A percentile compares a stretch with the other conserved stretches of the same genome.
These are phyloP conservation scores for Trichoderma erinaceum DNA, from an alignment of 495 filamentous ascomycete genomes.

Conservation along the genomic window DNA sequence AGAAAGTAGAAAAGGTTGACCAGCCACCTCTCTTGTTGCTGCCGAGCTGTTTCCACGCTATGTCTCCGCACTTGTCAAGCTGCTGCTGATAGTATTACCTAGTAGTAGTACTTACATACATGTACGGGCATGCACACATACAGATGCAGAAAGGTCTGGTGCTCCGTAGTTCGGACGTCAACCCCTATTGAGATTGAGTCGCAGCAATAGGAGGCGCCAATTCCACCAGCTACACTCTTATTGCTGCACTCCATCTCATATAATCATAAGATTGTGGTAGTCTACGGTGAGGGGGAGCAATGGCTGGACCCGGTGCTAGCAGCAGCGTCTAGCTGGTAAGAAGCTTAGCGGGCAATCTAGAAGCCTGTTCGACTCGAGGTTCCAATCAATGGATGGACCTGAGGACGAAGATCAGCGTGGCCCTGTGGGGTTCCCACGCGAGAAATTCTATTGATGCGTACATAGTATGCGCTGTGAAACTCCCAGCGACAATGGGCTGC, in stretches of 20 bases:
- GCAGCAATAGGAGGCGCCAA: not conserved
- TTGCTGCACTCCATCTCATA: not conserved
- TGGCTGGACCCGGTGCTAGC: constrained; percentile 1
- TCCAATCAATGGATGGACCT: not conserved
- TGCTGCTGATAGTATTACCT: no score
- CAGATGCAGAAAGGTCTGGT: not conserved
- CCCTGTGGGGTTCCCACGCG: no score
- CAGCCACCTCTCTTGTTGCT: no score
- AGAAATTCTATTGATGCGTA: no score
- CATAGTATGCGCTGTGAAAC: no score
- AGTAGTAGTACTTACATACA: not conserved
- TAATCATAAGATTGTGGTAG: not conserved
- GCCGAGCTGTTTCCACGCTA: no score
- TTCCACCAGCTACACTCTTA: not conserved
- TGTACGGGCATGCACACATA: not conserved
- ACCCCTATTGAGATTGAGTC: not conserved
- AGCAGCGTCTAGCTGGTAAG: not conserved
- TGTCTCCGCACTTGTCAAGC: no score
- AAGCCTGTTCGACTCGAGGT: not conserved
- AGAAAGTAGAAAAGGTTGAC: no score
- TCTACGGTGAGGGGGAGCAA: not conserved
- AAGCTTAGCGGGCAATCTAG: constrained; percentile 6
- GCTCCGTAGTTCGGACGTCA: not conserved
- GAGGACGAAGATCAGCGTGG: no score
- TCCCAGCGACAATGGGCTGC: no score